Percentiles rank a stretch among this genome's conserved stretches.
phyloP scores from a whole-genome alignment of 352 stramenopile genomes.

The Globisporangium uncinulatum region DNA sequence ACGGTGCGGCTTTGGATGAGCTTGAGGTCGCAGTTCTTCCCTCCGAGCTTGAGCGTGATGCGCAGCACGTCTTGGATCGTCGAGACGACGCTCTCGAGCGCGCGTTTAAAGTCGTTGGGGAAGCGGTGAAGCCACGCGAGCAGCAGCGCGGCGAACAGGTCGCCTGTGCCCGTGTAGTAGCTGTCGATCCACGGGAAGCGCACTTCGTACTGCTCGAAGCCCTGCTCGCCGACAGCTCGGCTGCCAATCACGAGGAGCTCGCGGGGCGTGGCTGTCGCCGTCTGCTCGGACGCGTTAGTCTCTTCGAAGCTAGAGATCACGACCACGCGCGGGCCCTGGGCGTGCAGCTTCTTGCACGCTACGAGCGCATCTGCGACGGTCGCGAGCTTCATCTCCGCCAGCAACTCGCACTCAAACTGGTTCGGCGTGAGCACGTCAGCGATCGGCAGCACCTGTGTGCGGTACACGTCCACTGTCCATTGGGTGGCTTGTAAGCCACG shows the following conservation, averaged over 20 bases:
- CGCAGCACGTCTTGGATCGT: conserved; percentile 78
- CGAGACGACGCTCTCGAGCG: conserved; percentile 69
- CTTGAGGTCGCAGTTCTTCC: conserved; percentile 73
- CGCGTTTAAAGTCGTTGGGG: conserved; percentile 55
- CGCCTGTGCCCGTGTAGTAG: conserved; percentile 82
- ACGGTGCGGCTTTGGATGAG: conserved; percentile 77
- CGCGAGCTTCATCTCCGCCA: conserved; percentile 63
- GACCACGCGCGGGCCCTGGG: conserved; percentile 60
- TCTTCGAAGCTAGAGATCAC: conserved; percentile 84
- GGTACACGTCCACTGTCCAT: conserved; percentile 69
- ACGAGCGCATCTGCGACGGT: conserved; percentile 56
- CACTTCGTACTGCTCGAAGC: conserved; percentile 74
- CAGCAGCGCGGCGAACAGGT: conserved; percentile 78
- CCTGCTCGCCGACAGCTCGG: conserved; percentile 21
- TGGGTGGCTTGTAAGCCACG: no score
- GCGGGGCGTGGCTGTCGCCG: conserved; percentile 16
- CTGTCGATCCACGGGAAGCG: conserved; percentile 72
- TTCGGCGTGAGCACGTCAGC: conserved; percentile 82
- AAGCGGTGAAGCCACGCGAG: conserved; percentile 71
- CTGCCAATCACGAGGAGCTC: conserved; percentile 72
- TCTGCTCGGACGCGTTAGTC: conserved; percentile 26
- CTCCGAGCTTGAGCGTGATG: conserved; percentile 56
- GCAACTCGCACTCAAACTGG: conserved; percentile 81
- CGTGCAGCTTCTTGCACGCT: conserved; percentile 76
- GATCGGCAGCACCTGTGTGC: conserved; percentile 70